Percentiles rank a stretch among this genome's conserved stretches.
Evolutionary conservation across 2,329 filamentous ascomycete species (phyloP).

Genomic region (Nigrospora sphaerica): DNA sequence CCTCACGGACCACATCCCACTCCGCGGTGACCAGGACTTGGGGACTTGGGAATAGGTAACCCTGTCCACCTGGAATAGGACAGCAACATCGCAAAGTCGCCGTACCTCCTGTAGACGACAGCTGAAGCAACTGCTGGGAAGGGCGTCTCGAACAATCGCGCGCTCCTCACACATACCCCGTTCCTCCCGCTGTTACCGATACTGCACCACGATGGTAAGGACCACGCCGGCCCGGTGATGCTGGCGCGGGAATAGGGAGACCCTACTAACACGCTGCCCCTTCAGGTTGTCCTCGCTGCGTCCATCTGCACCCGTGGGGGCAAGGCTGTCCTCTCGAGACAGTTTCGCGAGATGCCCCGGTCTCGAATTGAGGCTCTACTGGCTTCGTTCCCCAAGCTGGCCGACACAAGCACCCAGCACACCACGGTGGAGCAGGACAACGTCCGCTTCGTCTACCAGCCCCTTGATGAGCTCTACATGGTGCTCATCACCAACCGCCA

Average conservation of each 20-base stretch:
- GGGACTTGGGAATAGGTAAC: too few relatives aligned
- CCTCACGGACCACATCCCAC: conserved; percentile 2
- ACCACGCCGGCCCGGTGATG: background rate
- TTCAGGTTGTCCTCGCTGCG: conserved; percentile 91
- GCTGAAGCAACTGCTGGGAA: too few relatives aligned
- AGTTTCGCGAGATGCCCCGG: conserved; percentile 96
- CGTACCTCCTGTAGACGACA: too few relatives aligned
- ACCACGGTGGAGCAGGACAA: conserved; percentile 99
- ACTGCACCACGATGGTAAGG: background rate
- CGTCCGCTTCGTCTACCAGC: conserved; percentile 98
- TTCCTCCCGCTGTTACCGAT: too few relatives aligned
- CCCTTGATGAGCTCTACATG: conserved; percentile 98
- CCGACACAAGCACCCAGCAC: conserved; percentile 92
- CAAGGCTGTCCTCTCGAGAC: conserved; percentile 94
- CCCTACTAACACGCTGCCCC: conserved; percentile 9
- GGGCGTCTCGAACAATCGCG: too few relatives aligned
- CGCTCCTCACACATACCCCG: too few relatives aligned
- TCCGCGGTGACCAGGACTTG: background rate
- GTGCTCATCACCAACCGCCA: conserved; percentile 98
- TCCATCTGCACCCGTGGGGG: conserved; percentile 98
- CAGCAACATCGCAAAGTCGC: too few relatives aligned
- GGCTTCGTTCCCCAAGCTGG: conserved; percentile 95
- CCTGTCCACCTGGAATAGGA: too few relatives aligned
- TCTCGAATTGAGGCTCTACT: conserved; percentile 94
- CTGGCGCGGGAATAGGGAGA: background rate